Conservation (phyloP, 2,329 filamentous ascomycete genomes). For the Hymenoscyphus scutula region DNA sequence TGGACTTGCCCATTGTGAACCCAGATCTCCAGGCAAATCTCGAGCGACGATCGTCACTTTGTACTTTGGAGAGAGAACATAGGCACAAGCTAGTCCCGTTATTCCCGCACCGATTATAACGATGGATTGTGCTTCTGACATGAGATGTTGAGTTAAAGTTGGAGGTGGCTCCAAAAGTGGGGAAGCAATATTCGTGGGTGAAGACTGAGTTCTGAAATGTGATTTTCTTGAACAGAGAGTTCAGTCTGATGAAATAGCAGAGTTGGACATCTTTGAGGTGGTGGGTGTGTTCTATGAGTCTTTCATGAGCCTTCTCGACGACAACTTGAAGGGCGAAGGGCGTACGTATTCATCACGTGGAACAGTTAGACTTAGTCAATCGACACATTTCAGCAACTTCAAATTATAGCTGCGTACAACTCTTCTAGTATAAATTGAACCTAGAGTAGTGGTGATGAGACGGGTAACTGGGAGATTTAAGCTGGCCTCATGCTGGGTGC, state of each 20-base stretch:
- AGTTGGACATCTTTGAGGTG: background rate
- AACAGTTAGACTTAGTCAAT: background rate
- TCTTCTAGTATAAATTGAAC: too few species aligned
- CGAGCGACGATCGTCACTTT: constrained; percentile 29
- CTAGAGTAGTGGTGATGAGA: too few species aligned
- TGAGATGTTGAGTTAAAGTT: constrained; percentile 1
- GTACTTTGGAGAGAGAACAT: constrained; percentile 25
- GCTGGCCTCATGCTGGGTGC: too few species aligned
- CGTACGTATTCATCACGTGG: background rate
- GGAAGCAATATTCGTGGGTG: background rate
- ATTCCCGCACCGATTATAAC: constrained; percentile 30
- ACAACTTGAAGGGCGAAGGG: background rate
- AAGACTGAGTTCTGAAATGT: background rate
- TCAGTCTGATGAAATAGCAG: background rate
- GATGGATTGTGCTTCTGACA: constrained; percentile 16
- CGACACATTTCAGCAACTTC: background rate
- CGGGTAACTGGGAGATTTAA: too few species aligned
- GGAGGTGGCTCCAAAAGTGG: background rate
- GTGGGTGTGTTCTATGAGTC: background rate
- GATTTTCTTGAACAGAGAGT: background rate
- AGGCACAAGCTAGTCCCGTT: constrained; percentile 28
- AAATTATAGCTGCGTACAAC: too few species aligned
- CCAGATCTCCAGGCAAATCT: constrained; percentile 29
- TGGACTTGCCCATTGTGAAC: constrained; percentile 30
- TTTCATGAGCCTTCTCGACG: background rate